A percentile compares a stretch with the other conserved stretches of the same genome.
Evolutionary conservation across 1,284 basidiomycete genomes (phyloP).

Genomic region (Lentinus polychrous): DNA sequence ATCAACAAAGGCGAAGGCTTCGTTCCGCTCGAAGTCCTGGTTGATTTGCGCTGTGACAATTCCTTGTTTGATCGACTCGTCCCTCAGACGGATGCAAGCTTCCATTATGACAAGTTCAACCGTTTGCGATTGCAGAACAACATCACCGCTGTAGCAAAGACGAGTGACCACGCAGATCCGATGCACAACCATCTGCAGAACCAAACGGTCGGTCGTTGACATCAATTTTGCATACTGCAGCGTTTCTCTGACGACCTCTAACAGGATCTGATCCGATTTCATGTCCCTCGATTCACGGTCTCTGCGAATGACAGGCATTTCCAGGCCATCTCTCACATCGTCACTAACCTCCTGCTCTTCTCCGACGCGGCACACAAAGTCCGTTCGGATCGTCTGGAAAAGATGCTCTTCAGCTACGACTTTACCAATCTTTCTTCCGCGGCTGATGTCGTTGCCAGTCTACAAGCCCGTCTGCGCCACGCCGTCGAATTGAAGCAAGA

Average conservation of each 20-base stretch:
- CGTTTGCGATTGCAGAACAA: constrained; percentile 78
- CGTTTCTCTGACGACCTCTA: constrained; percentile 5
- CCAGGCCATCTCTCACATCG: constrained; percentile 81
- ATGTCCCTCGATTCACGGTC: constrained; percentile 85
- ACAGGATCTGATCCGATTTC: constrained; percentile 76
- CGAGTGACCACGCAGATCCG: constrained; percentile 29
- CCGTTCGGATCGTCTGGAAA: constrained; percentile 74
- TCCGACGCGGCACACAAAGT: constrained; percentile 81
- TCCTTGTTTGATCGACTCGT: constrained; percentile 85
- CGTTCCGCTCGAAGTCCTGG: constrained; percentile 85
- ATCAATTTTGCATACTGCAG: constrained; percentile 4
- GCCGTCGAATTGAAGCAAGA: constrained; percentile 57
- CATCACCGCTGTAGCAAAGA: constrained; percentile 41
- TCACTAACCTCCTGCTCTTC: constrained; percentile 85
- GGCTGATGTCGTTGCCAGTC: constrained; percentile 61
- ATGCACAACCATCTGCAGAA: constrained; percentile 66
- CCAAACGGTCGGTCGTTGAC: constrained; percentile 54
- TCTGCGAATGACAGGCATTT: constrained; percentile 85
- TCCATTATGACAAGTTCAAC: constrained; percentile 95
- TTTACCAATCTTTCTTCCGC: constrained; percentile 74
- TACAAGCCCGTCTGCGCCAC: constrained; percentile 73
- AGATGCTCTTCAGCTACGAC: constrained; percentile 86
- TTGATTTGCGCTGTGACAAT: constrained; percentile 80
- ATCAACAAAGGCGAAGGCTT: constrained; percentile 35
- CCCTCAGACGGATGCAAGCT: constrained; percentile 80